Evolutionary conservation across 331 rosid species (phyloP), one percentile per base, ranked within the genome.

Genomic region (Phaseolus coccineus): DNA sequence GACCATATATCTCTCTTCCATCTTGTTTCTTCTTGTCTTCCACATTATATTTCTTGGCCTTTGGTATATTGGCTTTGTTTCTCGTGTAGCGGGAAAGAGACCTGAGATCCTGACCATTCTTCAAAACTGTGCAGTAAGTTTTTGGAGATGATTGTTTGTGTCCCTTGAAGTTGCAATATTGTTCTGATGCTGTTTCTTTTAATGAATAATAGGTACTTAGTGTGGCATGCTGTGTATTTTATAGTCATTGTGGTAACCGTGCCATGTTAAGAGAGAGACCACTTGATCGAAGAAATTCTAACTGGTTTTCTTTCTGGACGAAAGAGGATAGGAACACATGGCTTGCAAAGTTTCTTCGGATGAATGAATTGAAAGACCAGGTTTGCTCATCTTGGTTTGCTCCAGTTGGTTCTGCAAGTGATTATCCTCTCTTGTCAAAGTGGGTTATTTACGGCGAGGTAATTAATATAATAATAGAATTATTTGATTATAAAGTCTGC

Each of bases 381-480:
- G 94, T 96, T 86, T 96, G 99, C 89, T 91, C 96, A 13, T 90
- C 96, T 50, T 96, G 99, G 99, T 96, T 96, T 74, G 98, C 99
- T 75, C 99, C 99, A 4, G 98, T 96, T 77, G 98, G 98, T 61
- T 96, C 96, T 69, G 99, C 96, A 25, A 91, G 97, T 88, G 99
- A 96, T 84, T 96, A 96, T 83, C 98, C 99, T 28, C 93, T 96
- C 71, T 84, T 96, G 87, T 91, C 99, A 14, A 93, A 96, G 85
- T 96, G 99, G 99, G 97, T 93, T 84, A 90, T 96, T 46, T 96
- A 96, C 73, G 97, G 99, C 72, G 99, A 96, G 98, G 98, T 96
- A 90, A 63, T 51, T 68, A 42, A 80, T 73, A 33, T 33, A 33
- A 63, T 33, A 8, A 33, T 15, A 35, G 47, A 50, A 73, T 56